Evolutionary conservation across 148 eudicot species (phyloP), one percentile per base, ranked within the genome.

Genomic region (Fagopyrum tataricum): DNA sequence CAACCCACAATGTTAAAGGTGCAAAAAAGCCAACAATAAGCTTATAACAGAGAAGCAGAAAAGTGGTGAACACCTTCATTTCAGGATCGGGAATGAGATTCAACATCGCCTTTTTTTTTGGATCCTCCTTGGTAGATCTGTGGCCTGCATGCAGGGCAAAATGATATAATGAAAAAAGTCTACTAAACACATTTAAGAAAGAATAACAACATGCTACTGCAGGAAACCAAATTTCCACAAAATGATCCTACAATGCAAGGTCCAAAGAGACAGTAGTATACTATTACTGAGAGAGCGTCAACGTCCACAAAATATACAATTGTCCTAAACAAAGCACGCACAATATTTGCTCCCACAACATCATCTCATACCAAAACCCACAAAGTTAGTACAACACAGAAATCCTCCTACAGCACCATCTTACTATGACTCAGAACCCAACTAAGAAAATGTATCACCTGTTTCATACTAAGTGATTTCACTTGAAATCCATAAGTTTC

Each of bases 41-140:
- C 2, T 18, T 26, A 26, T 14, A 44, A 74, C 21, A 62, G 52
- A 44, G 12, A 21, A 21, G 20, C 37, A 64, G 47, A 72, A 48
- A 31, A 2, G 18, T 4, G 62, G 43, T 3, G n/a, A 52, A 24
- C 12, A 82, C 93, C 90, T 86, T 73, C 26, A 58, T 73, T 55
- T 73, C 75, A 39, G 75, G 80, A 20, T 80, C 86, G 42, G 87
- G 81, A 11, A 80, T 79, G 21, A 92, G 81, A 82, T 89, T 94
- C 64, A 95, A 93, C 73, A 95, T 75, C 23, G 92, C 92, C 49
- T 77, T 83, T 75, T 84, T 91, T 76, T 72, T 82, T 18, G 82
- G 26, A 44, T 80, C 89, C 75, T 91, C 91, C 85, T 86, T 87
- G 73, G 89, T 78, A 75, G 82, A 85, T 73, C 79, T 86, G 74